Evolutionary conservation across 2,329 filamentous ascomycete genomes (phyloP).

Genomic region (Beauveria sp.): DNA sequence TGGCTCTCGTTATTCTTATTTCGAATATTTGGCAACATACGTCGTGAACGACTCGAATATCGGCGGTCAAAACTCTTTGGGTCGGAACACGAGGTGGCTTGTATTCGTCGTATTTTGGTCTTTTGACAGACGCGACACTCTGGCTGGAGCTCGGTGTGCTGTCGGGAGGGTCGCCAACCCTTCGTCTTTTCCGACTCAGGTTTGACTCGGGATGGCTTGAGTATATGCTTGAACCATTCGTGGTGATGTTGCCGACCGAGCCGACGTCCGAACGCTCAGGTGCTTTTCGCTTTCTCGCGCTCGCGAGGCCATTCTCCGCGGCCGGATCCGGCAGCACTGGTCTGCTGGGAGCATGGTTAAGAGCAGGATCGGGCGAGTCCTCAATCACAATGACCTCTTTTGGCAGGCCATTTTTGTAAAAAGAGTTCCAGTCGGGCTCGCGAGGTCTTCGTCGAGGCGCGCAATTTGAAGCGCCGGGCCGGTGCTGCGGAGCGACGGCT

Average conservation of each 20-base stretch:
- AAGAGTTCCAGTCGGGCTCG: slow-evolving; percentile 63
- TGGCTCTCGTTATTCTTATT: not conserved
- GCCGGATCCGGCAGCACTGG: not conserved
- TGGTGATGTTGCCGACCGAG: not conserved
- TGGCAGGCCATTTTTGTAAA: slow-evolving; percentile 68
- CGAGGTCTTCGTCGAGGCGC: slow-evolving; percentile 20
- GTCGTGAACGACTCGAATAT: slow-evolving; percentile 44
- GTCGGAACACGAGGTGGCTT: not conserved
- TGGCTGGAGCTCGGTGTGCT: not conserved
- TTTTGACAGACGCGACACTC: not conserved
- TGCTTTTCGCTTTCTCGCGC: slow-evolving; percentile 8
- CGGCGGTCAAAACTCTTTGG: not conserved
- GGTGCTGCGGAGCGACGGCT: slow-evolving; percentile 9
- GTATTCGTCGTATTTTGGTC: slow-evolving; percentile 1
- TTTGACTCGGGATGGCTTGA: not conserved
- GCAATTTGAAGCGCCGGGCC: slow-evolving; percentile 4
- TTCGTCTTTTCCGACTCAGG: slow-evolving; percentile 2
- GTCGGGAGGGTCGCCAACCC: not conserved
- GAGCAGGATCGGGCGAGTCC: slow-evolving; percentile 49
- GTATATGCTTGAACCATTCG: not conserved
- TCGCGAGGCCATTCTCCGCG: not conserved
- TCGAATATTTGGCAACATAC: slow-evolving; percentile 31
- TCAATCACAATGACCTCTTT: slow-evolving; percentile 73
- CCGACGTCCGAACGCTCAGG: not conserved
- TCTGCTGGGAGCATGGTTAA: not conserved